Evolutionary conservation across 1,284 basidiomycete species (phyloP).

Genomic region (Grifola frondosa): DNA sequence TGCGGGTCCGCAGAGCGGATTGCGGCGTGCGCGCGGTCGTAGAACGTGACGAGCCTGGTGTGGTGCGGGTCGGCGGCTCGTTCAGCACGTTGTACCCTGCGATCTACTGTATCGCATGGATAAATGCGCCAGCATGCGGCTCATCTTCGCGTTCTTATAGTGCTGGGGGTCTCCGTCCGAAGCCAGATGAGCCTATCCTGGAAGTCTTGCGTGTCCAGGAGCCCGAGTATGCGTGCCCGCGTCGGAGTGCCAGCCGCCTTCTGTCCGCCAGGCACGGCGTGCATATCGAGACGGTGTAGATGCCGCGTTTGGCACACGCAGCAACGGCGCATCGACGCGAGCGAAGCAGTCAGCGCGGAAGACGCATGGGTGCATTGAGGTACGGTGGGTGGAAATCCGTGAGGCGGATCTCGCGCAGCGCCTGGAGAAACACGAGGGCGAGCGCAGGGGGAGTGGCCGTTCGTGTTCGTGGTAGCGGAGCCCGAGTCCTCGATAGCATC

Average conservation of each 20-base stretch:
- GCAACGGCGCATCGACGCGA: conserved; percentile 58
- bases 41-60: conserved; percentile 54
- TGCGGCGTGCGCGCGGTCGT: conserved; percentile 61
- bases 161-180: conserved; percentile 67
- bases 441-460: no score
- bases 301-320: conserved; percentile 56
- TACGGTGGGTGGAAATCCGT: no score
- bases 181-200: conserved; percentile 71
- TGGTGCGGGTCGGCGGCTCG: conserved; percentile 69
- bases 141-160: conserved; percentile 53
- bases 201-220: conserved; percentile 80
- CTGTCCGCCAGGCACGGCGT: conserved; percentile 61
- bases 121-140: conserved; percentile 2
- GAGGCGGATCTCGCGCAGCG: no score
- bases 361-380: no score
- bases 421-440: no score
- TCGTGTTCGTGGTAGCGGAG: no score
- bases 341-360: no score
- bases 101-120: conserved; percentile 46
- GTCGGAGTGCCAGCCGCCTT: conserved; percentile 58
- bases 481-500: no score
- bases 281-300: conserved; percentile 66
- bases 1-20: conserved; percentile 65
- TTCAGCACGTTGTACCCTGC: conserved; percentile 76
- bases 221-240: conserved; percentile 50